phyloP scores from a whole-genome alignment of 2,329 filamentous ascomycete species.

The Fusarium compactum region DNA sequence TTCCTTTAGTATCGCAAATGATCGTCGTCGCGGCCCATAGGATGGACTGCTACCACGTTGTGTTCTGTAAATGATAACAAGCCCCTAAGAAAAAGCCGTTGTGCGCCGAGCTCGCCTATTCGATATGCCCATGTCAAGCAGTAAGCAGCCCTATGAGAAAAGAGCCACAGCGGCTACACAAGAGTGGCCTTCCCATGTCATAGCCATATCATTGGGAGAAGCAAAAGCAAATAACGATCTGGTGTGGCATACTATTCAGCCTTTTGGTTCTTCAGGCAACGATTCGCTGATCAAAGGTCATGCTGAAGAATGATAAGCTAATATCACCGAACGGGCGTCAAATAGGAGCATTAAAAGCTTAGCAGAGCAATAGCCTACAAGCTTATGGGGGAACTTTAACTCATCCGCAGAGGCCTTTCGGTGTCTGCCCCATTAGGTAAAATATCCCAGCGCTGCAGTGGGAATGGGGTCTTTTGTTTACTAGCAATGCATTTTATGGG shows the following conservation, averaged over 20 bases:
- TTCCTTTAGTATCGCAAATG: slow-evolving; percentile 18
- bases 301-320: not conserved
- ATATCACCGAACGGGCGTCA: slow-evolving; percentile 16
- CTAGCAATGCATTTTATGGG: slow-evolving; percentile 18
- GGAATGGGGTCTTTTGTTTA: slow-evolving; percentile 10
- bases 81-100: slow-evolving; percentile 16
- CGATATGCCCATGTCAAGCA: slow-evolving; percentile 24
- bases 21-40: slow-evolving; percentile 15
- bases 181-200: not conserved
- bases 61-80: slow-evolving; percentile 3
- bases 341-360: slow-evolving; percentile 1
- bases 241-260: slow-evolving; percentile 9
- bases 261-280: not conserved
- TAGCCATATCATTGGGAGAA: not conserved
- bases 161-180: slow-evolving; percentile 34
- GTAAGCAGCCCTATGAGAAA: slow-evolving; percentile 41
- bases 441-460: slow-evolving; percentile 1
- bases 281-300: slow-evolving; percentile 9
- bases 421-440: slow-evolving; percentile 39
- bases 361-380: not conserved
- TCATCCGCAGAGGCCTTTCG: slow-evolving; percentile 24
- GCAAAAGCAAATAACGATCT: not conserved
- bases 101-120: slow-evolving; percentile 39
- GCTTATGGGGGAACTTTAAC: slow-evolving; percentile 27
- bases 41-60: slow-evolving; percentile 17